These are phyloP conservation scores for Phylloporus sp. DNA, from an alignment of 1,284 basidiomycete genomes.

Conservation along the genomic window DNA sequence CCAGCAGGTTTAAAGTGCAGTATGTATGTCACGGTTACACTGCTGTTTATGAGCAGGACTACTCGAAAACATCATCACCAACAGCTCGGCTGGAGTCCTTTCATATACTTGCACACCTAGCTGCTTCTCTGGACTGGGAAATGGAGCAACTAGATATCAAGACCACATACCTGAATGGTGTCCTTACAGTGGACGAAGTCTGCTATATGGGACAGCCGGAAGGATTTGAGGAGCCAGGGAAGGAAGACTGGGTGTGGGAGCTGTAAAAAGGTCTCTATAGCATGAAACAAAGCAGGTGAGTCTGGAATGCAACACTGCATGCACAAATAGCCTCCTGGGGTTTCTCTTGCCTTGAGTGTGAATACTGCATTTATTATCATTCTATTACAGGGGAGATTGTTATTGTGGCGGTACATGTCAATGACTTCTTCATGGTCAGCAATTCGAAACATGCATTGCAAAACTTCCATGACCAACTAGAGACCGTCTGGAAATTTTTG, in stretches of 20 bases:
- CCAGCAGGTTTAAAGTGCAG: neutral
- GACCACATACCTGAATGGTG: neutral
- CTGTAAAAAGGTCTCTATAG: neutral
- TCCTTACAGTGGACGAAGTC: neutral
- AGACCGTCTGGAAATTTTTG: neutral
- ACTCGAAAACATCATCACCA: neutral
- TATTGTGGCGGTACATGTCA: neutral
- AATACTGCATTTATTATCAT: neutral
- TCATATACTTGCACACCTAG: neutral
- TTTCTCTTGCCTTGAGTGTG: neutral
- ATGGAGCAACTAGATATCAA: slow-evolving; percentile 21
- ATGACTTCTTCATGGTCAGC: slow-evolving; percentile 4
- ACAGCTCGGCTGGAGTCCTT: slow-evolving; percentile 11
- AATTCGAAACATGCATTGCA: neutral
- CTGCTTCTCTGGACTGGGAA: slow-evolving; percentile 1
- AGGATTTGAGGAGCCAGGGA: neutral
- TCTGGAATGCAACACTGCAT: slow-evolving; percentile 2
- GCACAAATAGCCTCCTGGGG: neutral
- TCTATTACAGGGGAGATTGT: neutral
- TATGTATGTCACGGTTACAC: slow-evolving; percentile 5
- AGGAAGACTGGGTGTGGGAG: neutral
- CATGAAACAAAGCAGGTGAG: neutral
- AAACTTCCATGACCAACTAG: neutral
- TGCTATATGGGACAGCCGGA: slow-evolving; percentile 9
- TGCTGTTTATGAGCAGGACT: slow-evolving; percentile 13